Conservation (phyloP, 345 rosid species). For the Eutrema heterophyllum region DNA sequence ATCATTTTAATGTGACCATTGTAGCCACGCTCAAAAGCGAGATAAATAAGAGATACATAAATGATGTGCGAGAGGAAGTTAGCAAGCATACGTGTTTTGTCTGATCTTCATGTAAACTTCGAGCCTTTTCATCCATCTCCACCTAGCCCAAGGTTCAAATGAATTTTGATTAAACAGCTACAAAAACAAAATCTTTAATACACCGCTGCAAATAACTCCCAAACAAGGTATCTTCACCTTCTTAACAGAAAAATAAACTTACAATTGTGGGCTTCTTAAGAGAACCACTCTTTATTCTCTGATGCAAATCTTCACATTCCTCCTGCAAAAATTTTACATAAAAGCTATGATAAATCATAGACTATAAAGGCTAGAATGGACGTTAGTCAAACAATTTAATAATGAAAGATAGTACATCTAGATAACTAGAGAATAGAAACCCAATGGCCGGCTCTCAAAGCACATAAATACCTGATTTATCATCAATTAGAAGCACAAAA, state of each 20-base stretch:
- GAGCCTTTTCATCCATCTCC: slow-evolving; percentile 65
- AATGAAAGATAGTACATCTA: background rate
- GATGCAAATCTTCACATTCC: slow-evolving; percentile 70
- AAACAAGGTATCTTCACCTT: background rate
- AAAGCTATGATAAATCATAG: slow-evolving; percentile 4
- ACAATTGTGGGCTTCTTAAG: slow-evolving; percentile 63
- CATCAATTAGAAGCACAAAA: background rate
- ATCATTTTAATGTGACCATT: background rate
- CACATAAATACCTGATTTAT: background rate
- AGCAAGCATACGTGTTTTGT: slow-evolving; percentile 68
- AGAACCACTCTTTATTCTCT: slow-evolving; percentile 48
- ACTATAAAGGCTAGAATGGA: background rate
- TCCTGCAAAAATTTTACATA: slow-evolving; percentile 49
- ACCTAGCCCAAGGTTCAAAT: slow-evolving; percentile 41
- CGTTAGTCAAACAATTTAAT: background rate
- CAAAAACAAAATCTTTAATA: slow-evolving; percentile 11
- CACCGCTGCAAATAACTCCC: background rate
- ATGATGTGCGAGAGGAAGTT: slow-evolving; percentile 8
- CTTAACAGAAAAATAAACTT: slow-evolving; percentile 32
- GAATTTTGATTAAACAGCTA: slow-evolving; percentile 3
- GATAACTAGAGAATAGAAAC: background rate
- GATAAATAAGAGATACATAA: background rate
- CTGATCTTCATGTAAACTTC: slow-evolving; percentile 58
- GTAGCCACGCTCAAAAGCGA: background rate
- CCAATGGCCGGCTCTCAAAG: background rate